Evolutionary conservation across 768 basidiomycete genomes (phyloP), one percentile per base, ranked within the genome.

Genomic region (Mycena maculata): DNA sequence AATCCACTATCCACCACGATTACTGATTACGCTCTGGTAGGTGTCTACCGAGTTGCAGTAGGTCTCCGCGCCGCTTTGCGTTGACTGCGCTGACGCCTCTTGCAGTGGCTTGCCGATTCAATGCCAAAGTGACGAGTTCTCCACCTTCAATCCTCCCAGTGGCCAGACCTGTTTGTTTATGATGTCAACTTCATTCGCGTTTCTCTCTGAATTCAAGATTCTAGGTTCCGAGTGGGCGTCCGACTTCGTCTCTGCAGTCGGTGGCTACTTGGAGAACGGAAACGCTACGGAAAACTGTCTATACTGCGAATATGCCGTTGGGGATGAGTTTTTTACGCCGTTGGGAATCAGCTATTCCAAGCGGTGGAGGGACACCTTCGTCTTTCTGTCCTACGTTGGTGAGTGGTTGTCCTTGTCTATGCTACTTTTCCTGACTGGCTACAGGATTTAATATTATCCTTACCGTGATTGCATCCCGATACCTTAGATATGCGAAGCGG

Each of bases 201-300:
- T n/a, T n/a, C n/a, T n/a, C n/a, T n/a, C n/a, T n/a, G n/a, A n/a
- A 36, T 13, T 7, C 33, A 36, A 36, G 13, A 36, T 36, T n/a
- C n/a, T 13, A 36, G 33, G 33, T 36, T 69, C 69, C 12, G 70
- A 83, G 1, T 97, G 92, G 91, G 91, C 90, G 0, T 74, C 81
- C n/a, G 80, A 87, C 12, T 96, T 94, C 76, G 86, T 91, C 15
- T 66, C 67, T 1, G 76, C 73, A 0, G 83, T 86, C 53, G 92
- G 92, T 0, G 95, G 95, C 0, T 95, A 95, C 76, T 78, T 96
- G 18, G 83, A 89, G 61, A 89, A 95, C 71, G 83, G 85, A 0
- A 80, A 83, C 60, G 92, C 85, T 13, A 90, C 88, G 0, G 59
- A 75, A 2, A 74, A 77, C 8, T 96, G 95, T 76, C 83, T 85